A percentile compares a stretch with the other conserved stretches of the same genome.
These are phyloP conservation scores for Fusarium sp. DNA, from an alignment of 2,329 filamentous ascomycete genomes.

Conservation along the genomic window DNA sequence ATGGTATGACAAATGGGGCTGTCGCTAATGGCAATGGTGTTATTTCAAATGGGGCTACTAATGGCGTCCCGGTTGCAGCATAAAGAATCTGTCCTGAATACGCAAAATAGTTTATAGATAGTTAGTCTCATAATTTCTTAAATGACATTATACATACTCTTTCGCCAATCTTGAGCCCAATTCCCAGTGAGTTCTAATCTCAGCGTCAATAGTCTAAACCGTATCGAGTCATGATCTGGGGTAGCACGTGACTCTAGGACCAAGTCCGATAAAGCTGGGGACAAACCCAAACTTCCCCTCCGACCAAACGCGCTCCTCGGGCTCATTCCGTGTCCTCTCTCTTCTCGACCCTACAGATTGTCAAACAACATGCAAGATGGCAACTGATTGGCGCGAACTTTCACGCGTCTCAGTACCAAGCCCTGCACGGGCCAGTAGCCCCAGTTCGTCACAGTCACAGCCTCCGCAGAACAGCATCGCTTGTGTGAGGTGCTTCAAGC, in stretches of 20 bases:
- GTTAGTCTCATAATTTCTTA: background rate
- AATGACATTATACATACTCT: no score
- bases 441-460: slow-evolving; percentile 7
- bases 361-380: slow-evolving; percentile 2
- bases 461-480: slow-evolving; percentile 14
- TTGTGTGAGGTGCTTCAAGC: slow-evolving; percentile 35
- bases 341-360: background rate
- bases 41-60: background rate
- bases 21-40: background rate
- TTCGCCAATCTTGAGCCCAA: no score
- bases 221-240: no score
- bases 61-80: background rate
- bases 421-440: slow-evolving; percentile 14
- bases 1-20: background rate
- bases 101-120: background rate
- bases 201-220: background rate
- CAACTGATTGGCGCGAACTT: slow-evolving; percentile 18
- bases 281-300: background rate
- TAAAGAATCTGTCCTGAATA: background rate
- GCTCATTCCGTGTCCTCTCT: slow-evolving; percentile 7
- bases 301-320: slow-evolving; percentile 5
- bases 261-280: slow-evolving; percentile 16
- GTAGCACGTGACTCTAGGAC: slow-evolving; percentile 18
- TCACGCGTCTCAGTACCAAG: background rate
- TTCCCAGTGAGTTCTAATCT: background rate